A percentile compares a stretch with the other conserved stretches of the same genome.
Evolutionary conservation across 257 asterid genomes (phyloP).

Genomic region (Fraxinus quadrangulata): DNA sequence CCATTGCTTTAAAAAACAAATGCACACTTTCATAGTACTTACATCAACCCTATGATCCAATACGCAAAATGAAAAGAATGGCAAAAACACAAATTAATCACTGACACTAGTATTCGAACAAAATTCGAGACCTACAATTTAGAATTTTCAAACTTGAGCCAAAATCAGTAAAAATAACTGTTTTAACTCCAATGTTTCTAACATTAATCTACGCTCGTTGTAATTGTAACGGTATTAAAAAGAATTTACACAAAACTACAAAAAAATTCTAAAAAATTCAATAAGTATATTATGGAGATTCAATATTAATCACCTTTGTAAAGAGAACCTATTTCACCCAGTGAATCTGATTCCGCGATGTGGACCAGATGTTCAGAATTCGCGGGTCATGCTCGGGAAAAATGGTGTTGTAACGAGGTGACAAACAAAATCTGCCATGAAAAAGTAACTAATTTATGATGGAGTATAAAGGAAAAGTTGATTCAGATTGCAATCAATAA

Average conservation of each 20-base stretch:
- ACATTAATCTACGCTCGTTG: constrained; percentile 10
- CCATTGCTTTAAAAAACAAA: constrained; percentile 24
- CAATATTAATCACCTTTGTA: not conserved
- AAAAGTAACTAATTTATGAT: not conserved
- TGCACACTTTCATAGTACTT: constrained; percentile 12
- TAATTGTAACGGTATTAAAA: not conserved
- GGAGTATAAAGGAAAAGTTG: not conserved
- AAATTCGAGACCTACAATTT: not conserved
- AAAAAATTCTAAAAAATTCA: not conserved
- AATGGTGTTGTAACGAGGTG: not conserved
- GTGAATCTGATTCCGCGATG: not conserved
- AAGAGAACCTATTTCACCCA: not conserved
- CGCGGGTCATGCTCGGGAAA: not conserved
- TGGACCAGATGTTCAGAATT: not conserved
- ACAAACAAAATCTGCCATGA: not conserved
- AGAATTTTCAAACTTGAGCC: constrained; percentile 21
- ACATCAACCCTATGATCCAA: constrained; percentile 23
- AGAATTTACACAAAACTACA: not conserved
- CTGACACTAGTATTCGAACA: constrained; percentile 9
- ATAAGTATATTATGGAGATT: not conserved
- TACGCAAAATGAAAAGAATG: not conserved
- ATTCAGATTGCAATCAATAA: not conserved
- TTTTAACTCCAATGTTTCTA: constrained; percentile 1
- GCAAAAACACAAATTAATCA: not conserved
- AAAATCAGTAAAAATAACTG: not conserved